Percentiles rank a stretch among this genome's conserved stretches.
These are phyloP conservation scores for Thymus mandschuricus DNA, from an alignment of 257 asterid genomes.

Conservation along the genomic window DNA sequence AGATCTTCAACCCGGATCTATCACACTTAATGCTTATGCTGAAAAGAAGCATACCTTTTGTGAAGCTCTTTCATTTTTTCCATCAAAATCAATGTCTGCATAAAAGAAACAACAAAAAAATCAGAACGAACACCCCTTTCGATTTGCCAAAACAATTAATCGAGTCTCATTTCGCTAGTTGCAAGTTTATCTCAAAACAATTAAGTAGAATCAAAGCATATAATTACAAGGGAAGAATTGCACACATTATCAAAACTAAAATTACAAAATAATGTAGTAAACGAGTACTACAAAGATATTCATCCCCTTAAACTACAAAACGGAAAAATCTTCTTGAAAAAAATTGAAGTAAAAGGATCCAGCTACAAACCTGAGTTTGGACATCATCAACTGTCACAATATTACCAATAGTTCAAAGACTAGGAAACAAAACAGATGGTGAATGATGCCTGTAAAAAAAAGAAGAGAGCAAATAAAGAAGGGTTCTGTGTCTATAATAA, in stretches of 20 bases:
- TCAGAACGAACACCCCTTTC: too few relatives aligned
- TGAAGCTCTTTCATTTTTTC: too few relatives aligned
- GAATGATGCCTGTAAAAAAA: conserved; percentile 61
- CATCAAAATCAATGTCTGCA: too few relatives aligned
- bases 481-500: too few relatives aligned
- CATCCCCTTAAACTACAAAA: background rate
- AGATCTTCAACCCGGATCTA: too few relatives aligned
- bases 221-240: background rate
- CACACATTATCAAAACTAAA: conserved; percentile 1
- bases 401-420: conserved; percentile 84
- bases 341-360: background rate
- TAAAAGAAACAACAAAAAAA: too few relatives aligned
- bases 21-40: too few relatives aligned
- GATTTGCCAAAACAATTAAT: too few relatives aligned
- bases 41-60: too few relatives aligned
- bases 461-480: background rate
- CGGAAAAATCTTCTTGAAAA: conserved; percentile 1
- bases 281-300: background rate
- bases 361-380: conserved; percentile 78
- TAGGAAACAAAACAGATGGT: conserved; percentile 87
- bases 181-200: too few relatives aligned
- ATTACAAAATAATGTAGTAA: background rate
- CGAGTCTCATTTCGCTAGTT: too few relatives aligned
- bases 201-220: too few relatives aligned
- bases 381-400: conserved; percentile 84